A percentile compares a stretch with the other conserved stretches of the same genome.
These are phyloP conservation scores for Crithidia expoeki DNA, from an alignment of 208 protist species.

Conservation along the genomic window DNA sequence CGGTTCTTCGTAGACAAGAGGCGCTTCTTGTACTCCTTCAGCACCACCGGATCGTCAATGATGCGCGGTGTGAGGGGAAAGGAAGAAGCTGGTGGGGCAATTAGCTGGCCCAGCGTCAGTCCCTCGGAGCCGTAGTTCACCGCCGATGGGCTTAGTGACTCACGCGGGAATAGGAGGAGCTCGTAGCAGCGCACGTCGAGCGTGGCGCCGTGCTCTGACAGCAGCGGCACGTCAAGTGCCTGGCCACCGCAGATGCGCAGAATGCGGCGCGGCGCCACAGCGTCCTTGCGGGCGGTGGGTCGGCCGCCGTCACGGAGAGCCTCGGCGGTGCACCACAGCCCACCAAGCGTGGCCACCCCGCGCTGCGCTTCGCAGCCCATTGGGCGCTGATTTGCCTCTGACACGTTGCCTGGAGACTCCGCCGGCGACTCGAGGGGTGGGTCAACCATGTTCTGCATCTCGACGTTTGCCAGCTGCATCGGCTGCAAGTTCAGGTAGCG, in stretches of 20 bases:
- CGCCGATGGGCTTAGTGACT: slow-evolving; percentile 47
- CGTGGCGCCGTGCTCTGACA: slow-evolving; percentile 23
- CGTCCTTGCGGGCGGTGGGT: slow-evolving; percentile 37
- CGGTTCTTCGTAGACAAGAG: slow-evolving; percentile 48
- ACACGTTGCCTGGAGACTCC: slow-evolving; percentile 5
- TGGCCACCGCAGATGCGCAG: slow-evolving; percentile 83
- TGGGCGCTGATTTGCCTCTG: background rate
- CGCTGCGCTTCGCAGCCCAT: slow-evolving; percentile 25
- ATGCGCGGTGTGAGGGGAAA: slow-evolving; percentile 75
- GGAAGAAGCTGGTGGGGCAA: slow-evolving; percentile 61
- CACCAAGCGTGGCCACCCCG: slow-evolving; percentile 59
- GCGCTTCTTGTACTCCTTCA: slow-evolving; percentile 72
- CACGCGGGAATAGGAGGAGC: slow-evolving; percentile 71
- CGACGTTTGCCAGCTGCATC: slow-evolving; percentile 63
- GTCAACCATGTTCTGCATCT: slow-evolving; percentile 48
- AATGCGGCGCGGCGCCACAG: slow-evolving; percentile 52
- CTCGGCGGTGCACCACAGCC: slow-evolving; percentile 76
- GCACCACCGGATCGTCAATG: slow-evolving; percentile 50
- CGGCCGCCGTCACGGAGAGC: slow-evolving; percentile 53
- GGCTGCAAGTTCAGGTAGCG: slow-evolving; percentile 73
- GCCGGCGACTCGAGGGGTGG: slow-evolving; percentile 28
- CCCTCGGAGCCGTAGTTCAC: slow-evolving; percentile 68
- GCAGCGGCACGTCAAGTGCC: slow-evolving; percentile 37
- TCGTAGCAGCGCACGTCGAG: slow-evolving; percentile 77
- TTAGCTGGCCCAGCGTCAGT: slow-evolving; percentile 64